phyloP scores from a whole-genome alignment of 148 eudicot genomes.

The Amaranthus hypochondriacus region DNA sequence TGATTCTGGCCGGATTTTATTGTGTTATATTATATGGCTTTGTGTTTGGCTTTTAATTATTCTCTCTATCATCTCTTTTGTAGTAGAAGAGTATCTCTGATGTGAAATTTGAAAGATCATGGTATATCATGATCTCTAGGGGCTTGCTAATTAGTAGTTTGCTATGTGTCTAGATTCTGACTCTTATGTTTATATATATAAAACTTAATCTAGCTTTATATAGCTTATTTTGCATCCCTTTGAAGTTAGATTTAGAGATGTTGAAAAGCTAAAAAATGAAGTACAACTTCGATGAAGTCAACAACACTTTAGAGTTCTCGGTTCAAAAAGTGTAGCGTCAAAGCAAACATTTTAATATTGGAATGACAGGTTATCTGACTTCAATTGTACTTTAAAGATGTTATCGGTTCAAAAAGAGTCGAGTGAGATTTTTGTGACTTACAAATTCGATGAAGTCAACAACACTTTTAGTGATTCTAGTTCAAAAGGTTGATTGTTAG shows the following conservation, averaged over 20 bases:
- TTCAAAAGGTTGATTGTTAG: no score
- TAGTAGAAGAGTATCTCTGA: neutral
- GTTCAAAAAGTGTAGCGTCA: no score
- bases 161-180: neutral
- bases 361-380: no score
- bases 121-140: slow-evolving; percentile 15
- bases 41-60: neutral
- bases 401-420: no score
- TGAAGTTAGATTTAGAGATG: neutral
- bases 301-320: no score
- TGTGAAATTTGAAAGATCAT: slow-evolving; percentile 17
- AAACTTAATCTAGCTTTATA: neutral
- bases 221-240: neutral
- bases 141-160: slow-evolving; percentile 7
- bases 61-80: neutral
- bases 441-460: no score
- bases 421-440: no score
- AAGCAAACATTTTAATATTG: no score
- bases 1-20: neutral
- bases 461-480: no score
- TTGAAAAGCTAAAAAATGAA: no score
- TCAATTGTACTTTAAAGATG: no score
- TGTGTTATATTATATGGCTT: neutral
- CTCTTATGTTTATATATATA: slow-evolving; percentile 8
- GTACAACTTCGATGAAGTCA: no score